Evolutionary conservation across 305 asterid species (phyloP), one percentile per base, ranked within the genome.

Genomic region (Fraxinus ornus): DNA sequence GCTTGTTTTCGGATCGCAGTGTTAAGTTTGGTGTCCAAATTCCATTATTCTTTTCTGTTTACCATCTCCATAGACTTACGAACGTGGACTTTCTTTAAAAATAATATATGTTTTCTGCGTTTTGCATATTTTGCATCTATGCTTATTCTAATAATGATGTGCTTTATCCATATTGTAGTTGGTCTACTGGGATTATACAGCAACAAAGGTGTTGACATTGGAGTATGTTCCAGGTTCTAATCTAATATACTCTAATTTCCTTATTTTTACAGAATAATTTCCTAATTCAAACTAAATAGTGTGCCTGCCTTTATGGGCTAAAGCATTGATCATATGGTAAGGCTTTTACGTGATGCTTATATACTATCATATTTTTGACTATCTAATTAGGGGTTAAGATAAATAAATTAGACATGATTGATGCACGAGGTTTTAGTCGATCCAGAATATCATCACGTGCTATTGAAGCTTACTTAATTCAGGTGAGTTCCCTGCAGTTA

Each of bases 391-490:
- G 99, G 64, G 80, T 94, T 68, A 95, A 95, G 92, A 94, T 95
- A 83, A 95, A 94, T 88, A 88, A 88, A 81, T 24, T 94, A 84
- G 98, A 95, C 84, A 55, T 7, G 83, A 90, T 95, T 62, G 95
- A 91, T 32, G 86, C 88, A 32, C 92, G 89, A 68, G 97, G 99
- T 70, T 95, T 88, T 79, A 90, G 85, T 87, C 93, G 96, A 84
- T 86, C 97, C 70, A 91, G 82, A 78, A 86, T 95, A 72, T 90
- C 99, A n/a, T 94, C 99, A 3, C 99, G 88, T 79, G 97, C 96
- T 47, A 90, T 95, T 82, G 99, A 95, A 85, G 99, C 97, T 84
- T 95, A 95, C 87, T 91, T 95, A 86, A 92, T 95, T 86, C 99
- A 95, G 93, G 99, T 89, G 35, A 82, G 78, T 80, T 78, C 70